Percentiles rank a stretch among this genome's conserved stretches.
phyloP scores from a whole-genome alignment of 306 rosid species.

The Casuarina glauca region DNA sequence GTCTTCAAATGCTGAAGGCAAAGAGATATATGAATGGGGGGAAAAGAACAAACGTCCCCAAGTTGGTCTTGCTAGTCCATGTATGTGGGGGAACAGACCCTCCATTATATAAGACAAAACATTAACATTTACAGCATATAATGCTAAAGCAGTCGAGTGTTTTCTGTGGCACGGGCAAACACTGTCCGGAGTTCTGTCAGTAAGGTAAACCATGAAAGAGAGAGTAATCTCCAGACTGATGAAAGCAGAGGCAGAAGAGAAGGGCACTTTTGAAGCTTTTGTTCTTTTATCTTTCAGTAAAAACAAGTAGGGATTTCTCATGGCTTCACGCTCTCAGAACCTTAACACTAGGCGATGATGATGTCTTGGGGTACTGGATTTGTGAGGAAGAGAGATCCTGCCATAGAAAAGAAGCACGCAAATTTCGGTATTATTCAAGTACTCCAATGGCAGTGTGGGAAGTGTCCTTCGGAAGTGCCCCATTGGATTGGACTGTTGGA shows the following conservation, averaged over 20 bases:
- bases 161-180: slow-evolving; percentile 36
- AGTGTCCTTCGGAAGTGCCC: background rate
- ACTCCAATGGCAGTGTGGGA: background rate
- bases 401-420: background rate
- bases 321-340: background rate
- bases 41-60: slow-evolving; percentile 12
- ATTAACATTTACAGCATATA: slow-evolving; percentile 22
- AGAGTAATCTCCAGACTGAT: slow-evolving; percentile 40
- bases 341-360: too few relatives aligned
- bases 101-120: slow-evolving; percentile 17
- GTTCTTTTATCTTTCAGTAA: slow-evolving; percentile 20
- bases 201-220: slow-evolving; percentile 20
- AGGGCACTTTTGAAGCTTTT: slow-evolving; percentile 7
- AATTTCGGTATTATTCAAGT: slow-evolving; percentile 20
- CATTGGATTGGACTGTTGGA: background rate
- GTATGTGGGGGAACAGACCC: slow-evolving; percentile 36
- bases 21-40: slow-evolving; percentile 15
- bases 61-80: slow-evolving; percentile 26
- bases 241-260: slow-evolving; percentile 41
- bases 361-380: slow-evolving; percentile 1
- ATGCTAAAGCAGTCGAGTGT: slow-evolving; percentile 25
- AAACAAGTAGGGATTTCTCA: slow-evolving; percentile 7
- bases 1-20: slow-evolving; percentile 12
- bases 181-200: slow-evolving; percentile 22
- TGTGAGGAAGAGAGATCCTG: slow-evolving; percentile 5